These are phyloP conservation scores for Colletotrichum chrysophilum DNA, from an alignment of 2,329 filamentous ascomycete species.

Conservation along the genomic window DNA sequence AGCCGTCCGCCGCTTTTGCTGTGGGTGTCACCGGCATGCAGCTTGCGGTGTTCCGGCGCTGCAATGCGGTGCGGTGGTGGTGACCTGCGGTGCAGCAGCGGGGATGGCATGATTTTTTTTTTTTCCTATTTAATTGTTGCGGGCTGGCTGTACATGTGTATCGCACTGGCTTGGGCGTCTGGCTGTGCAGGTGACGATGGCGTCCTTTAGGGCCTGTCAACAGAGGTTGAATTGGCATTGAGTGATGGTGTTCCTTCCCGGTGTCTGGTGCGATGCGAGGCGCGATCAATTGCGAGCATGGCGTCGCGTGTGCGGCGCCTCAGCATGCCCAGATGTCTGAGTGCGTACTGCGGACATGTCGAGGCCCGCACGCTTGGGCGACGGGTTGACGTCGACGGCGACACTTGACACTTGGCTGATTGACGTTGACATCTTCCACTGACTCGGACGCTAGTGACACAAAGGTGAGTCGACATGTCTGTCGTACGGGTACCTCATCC, in stretches of 20 bases:
- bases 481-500: not conserved
- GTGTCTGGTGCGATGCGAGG: not conserved
- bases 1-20: not conserved
- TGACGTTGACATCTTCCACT: not conserved
- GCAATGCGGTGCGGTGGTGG: not conserved
- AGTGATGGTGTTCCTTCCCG: not conserved
- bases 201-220: not conserved
- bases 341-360: not conserved
- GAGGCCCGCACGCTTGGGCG: not conserved
- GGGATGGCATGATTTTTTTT: constrained; percentile 9
- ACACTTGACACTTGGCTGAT: not conserved
- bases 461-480: constrained; percentile 3
- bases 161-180: not conserved
- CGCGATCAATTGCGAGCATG: not conserved
- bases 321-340: not conserved
- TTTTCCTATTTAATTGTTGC: not conserved
- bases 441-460: not conserved
- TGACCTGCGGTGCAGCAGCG: not conserved
- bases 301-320: not conserved
- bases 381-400: not conserved
- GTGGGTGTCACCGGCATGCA: constrained; percentile 4
- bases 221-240: not conserved
- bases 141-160: not conserved
- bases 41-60: not conserved
- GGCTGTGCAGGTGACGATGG: not conserved